phyloP scores from a whole-genome alignment of 768 basidiomycete species.

The Boletus rubroflammeus region DNA sequence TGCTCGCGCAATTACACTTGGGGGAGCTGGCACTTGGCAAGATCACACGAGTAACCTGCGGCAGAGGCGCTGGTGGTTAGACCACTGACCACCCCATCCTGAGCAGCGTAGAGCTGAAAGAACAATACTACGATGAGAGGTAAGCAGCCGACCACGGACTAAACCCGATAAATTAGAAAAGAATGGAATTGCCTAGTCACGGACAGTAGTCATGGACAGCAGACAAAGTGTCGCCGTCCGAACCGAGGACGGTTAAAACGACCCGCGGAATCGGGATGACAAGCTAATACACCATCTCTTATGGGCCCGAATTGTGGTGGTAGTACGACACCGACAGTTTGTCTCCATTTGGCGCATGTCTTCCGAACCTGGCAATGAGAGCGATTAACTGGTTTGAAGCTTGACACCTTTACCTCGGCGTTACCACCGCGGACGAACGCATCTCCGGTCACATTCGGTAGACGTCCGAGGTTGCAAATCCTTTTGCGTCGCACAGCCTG shows the following conservation, averaged over 20 bases:
- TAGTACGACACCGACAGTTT: not conserved
- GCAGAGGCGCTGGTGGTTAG: not conserved
- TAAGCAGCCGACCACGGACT: not conserved
- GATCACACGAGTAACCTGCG: not conserved
- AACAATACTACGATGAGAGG: not conserved
- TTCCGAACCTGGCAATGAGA: not conserved
- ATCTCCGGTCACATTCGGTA: not conserved
- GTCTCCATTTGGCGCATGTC: not conserved
- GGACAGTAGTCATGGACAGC: not conserved
- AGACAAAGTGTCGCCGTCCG: not conserved
- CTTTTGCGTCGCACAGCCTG: too few species aligned
- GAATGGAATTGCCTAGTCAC: not conserved
- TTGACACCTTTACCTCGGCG: not conserved
- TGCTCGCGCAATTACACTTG: conserved; percentile 1
- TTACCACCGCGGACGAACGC: too few species aligned
- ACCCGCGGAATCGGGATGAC: not conserved
- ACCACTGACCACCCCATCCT: not conserved
- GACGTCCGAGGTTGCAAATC: not conserved
- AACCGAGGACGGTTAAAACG: not conserved
- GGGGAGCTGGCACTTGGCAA: not conserved
- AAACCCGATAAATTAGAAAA: not conserved
- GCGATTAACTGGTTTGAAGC: too few species aligned
- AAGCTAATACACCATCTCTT: not conserved
- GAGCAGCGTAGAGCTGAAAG: not conserved
- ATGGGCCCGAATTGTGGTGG: not conserved